These are phyloP conservation scores for Talaromyces piceae DNA, from an alignment of 2,329 filamentous ascomycete species.

Conservation along the genomic window DNA sequence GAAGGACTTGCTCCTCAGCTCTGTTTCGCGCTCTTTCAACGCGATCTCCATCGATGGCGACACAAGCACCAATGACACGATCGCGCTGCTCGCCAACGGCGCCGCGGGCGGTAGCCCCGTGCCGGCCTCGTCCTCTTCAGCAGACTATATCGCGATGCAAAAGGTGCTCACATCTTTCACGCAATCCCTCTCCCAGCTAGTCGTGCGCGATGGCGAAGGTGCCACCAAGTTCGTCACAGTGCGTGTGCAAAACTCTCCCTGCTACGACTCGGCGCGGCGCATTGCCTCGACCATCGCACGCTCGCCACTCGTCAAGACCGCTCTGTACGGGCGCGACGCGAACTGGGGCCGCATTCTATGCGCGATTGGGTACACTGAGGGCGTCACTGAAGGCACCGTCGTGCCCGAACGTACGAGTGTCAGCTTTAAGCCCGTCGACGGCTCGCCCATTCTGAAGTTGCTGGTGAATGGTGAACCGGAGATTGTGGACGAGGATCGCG, in stretches of 20 bases:
- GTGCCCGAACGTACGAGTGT: conserved; percentile 52
- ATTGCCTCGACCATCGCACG: conserved; percentile 83
- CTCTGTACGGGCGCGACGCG: conserved; percentile 90
- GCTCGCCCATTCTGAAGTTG: conserved; percentile 49
- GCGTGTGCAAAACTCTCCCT: conserved; percentile 65
- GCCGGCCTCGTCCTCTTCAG: conserved; percentile 41
- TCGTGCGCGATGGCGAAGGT: conserved; percentile 93
- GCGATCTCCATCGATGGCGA: conserved; percentile 95
- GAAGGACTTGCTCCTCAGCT: conserved; percentile 60
- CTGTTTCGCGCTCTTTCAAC: conserved; percentile 85
- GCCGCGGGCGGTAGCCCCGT: conserved; percentile 69
- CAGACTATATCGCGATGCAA: conserved; percentile 65
- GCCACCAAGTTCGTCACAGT: conserved; percentile 98
- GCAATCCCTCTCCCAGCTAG: conserved; percentile 77
- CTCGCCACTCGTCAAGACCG: conserved; percentile 93
- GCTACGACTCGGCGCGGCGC: conserved; percentile 63
- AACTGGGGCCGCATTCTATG: conserved; percentile 98
- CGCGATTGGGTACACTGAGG: conserved; percentile 72
- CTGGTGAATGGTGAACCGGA: conserved; percentile 57
- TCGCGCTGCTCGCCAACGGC: conserved; percentile 91
- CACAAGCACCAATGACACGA: conserved; percentile 94
- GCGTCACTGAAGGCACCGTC: conserved; percentile 39
- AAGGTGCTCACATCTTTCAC: conserved; percentile 68
- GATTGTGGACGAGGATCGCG: conserved; percentile 53
- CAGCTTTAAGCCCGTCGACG: conserved; percentile 53